Conservation (phyloP, 176 grass and related monocot genomes). For the Ananas comosus region DNA sequence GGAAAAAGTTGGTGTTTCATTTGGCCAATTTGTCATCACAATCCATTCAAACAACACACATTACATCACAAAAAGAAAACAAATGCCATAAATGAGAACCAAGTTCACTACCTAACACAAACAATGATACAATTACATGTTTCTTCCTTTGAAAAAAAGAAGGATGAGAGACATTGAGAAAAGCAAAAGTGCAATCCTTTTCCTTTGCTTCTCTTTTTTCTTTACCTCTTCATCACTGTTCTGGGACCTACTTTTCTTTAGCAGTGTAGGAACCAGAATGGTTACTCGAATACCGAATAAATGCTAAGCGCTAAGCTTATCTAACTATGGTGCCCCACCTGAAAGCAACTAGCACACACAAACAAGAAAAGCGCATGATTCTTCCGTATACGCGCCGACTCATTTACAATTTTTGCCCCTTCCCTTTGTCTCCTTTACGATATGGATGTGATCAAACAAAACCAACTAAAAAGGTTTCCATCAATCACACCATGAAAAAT, state of each 20-base stretch:
- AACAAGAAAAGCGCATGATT: neutral
- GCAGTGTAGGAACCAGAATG: slow-evolving; percentile 1
- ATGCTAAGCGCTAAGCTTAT: neutral
- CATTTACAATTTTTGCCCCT: slow-evolving; percentile 63
- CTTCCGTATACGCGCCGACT: slow-evolving; percentile 5
- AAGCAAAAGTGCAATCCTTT: slow-evolving; percentile 1
- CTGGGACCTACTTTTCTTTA: slow-evolving; percentile 2
- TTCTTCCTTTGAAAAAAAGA: neutral
- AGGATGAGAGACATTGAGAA: neutral
- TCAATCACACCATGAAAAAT: slow-evolving; percentile 8
- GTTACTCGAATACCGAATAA: neutral
- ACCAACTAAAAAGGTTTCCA: slow-evolving; percentile 8
- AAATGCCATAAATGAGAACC: neutral
- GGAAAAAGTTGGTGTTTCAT: too few species aligned
- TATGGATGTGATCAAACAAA: slow-evolving; percentile 1
- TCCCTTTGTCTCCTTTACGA: neutral
- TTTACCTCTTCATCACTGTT: slow-evolving; percentile 1
- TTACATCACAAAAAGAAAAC: neutral
- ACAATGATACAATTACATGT: neutral
- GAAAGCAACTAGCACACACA: neutral
- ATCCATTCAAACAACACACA: too few species aligned
- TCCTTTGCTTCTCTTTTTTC: neutral
- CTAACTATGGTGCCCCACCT: neutral
- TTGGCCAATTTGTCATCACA: too few species aligned
- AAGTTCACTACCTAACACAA: neutral